A percentile compares a stretch with the other conserved stretches of the same genome.
These are phyloP conservation scores for Circinella minor DNA, from an alignment of 371 early-diverging fungal species.

Conservation along the genomic window DNA sequence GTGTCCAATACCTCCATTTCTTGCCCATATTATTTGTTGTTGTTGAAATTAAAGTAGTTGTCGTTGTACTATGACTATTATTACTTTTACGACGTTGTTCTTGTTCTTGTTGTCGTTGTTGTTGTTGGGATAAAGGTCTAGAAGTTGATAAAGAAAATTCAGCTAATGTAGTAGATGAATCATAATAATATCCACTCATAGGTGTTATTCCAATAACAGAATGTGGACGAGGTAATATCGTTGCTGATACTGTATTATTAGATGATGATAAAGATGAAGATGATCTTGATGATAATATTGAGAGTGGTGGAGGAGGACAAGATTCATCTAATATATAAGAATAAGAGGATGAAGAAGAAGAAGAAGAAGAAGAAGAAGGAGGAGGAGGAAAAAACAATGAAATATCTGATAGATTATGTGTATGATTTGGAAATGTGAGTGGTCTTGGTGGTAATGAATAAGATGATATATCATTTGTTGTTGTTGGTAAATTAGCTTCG, in stretches of 20 bases:
- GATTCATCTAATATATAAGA: not conserved
- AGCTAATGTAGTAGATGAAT: constrained; percentile 1
- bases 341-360: not conserved
- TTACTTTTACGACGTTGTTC: no score
- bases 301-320: no score
- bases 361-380: constrained; percentile 1
- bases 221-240: not conserved
- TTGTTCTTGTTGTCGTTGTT: not conserved
- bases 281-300: constrained; percentile 10
- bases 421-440: constrained; percentile 7
- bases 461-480: not conserved
- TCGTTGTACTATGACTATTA: not conserved
- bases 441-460: constrained; percentile 7
- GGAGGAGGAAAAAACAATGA: not conserved
- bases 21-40: not conserved
- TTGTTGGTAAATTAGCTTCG: not conserved
- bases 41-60: not conserved
- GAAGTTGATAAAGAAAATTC: not conserved
- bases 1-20: constrained; percentile 9
- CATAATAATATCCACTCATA: not conserved
- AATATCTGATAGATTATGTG: not conserved
- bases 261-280: not conserved
- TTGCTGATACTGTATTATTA: not conserved
- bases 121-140: not conserved
- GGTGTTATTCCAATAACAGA: constrained; percentile 10